Percentiles rank a stretch among this genome's conserved stretches.
phyloP scores from a whole-genome alignment of 108 stramenopile species.

The Chaetoceros tenuissimus region DNA sequence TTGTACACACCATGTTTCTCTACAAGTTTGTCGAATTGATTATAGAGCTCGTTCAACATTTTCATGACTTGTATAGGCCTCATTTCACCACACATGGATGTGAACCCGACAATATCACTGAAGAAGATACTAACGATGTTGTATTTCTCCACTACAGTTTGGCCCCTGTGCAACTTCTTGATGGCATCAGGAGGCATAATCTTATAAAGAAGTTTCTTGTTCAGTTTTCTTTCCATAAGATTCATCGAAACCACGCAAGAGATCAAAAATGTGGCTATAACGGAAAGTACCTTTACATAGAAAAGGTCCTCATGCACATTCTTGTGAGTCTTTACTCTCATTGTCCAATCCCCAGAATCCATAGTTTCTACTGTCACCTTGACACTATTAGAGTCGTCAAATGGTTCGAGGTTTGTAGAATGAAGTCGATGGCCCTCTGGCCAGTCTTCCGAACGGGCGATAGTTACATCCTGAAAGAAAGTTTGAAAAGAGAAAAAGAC shows the following conservation, averaged over 20 bases:
- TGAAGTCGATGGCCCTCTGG: no score
- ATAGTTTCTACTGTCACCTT: no score
- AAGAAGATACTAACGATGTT: conserved; percentile 32
- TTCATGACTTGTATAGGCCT: conserved; percentile 38
- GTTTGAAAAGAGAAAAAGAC: no score
- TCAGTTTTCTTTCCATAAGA: background rate
- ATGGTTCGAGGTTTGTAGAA: no score
- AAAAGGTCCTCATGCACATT: no score
- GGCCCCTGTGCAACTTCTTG: background rate
- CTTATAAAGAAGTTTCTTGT: background rate
- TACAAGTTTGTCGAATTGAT: conserved; percentile 50
- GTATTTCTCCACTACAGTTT: conserved; percentile 14
- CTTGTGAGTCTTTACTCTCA: no score
- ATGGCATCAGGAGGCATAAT: conserved; percentile 3
- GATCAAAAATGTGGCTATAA: background rate
- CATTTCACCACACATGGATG: conserved; percentile 14
- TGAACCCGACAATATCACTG: conserved; percentile 46
- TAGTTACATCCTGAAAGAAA: no score
- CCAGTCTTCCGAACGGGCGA: no score
- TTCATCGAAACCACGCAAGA: background rate
- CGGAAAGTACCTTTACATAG: no score
- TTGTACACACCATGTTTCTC: conserved; percentile 65
- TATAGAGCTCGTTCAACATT: conserved; percentile 59
- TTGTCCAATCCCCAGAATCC: no score
- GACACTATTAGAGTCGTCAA: no score